These are phyloP conservation scores for Yarrowia galli DNA, from an alignment of 1,139 yeast genomes.

Conservation along the genomic window DNA sequence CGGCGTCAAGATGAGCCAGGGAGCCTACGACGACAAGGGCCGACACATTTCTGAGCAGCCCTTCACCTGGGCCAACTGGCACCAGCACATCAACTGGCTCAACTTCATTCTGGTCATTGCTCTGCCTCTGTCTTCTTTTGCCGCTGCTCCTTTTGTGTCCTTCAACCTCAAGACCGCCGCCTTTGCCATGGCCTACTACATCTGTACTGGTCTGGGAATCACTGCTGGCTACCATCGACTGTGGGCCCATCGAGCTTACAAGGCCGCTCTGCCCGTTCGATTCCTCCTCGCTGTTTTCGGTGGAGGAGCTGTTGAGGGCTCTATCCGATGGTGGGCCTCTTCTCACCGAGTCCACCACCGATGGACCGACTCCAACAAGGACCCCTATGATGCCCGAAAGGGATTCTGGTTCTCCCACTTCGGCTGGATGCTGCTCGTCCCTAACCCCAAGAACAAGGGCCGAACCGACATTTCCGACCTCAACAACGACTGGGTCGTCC, in stretches of 20 bases:
- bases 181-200: slow-evolving; percentile 69
- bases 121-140: slow-evolving; percentile 72
- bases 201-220: slow-evolving; percentile 82
- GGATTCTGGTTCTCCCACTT: slow-evolving; percentile 96
- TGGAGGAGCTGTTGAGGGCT: slow-evolving; percentile 95
- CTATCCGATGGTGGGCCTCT: slow-evolving; percentile 99
- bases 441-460: slow-evolving; percentile 93
- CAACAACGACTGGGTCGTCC: slow-evolving; percentile 86
- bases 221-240: slow-evolving; percentile 95
- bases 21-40: slow-evolving; percentile 43
- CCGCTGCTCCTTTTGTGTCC: slow-evolving; percentile 61
- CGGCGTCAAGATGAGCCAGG: slow-evolving; percentile 45
- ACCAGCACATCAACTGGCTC: slow-evolving; percentile 91
- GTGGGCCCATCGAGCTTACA: slow-evolving; percentile 89
- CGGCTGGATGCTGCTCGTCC: slow-evolving; percentile 96
- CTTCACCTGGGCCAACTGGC: slow-evolving; percentile 85
- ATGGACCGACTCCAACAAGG: slow-evolving; percentile 95
- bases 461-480: slow-evolving; percentile 95
- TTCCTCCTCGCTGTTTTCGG: slow-evolving; percentile 83
- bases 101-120: slow-evolving; percentile 78
- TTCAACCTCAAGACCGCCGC: slow-evolving; percentile 66
- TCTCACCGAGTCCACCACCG: slow-evolving; percentile 97
- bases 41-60: slow-evolving; percentile 90
- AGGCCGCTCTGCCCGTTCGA: slow-evolving; percentile 74
- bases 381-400: slow-evolving; percentile 95